Base-by-base conservation (phyloP, 2,329 filamentous ascomycete genomes). In the Aaosphaeria pasadenensis region DNA sequence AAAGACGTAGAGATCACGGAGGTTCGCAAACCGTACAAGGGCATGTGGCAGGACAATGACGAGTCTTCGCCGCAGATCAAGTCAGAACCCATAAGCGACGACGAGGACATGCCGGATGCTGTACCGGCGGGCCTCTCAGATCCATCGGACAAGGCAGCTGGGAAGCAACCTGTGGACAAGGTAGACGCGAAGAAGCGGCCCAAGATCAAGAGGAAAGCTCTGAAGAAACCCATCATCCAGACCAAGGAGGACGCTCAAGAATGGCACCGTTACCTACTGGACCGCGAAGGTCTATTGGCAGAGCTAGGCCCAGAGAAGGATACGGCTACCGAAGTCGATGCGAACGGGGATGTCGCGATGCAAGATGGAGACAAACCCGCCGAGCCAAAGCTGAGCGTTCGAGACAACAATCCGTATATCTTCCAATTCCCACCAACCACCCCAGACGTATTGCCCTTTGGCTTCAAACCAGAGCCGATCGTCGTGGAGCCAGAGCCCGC, bases 361-460 rank as follows among this genome's bases (percentile, higher is more conserved):
- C 49, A 52, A 7, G 64, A 63, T 29, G 59, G 54, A 36, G 58
- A 52, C 33, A 49, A 45, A 7, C 40, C 50, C 24, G 58, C 57
- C 30, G 61, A 59, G 44, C 45, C 52, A 6, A 62, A 53, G n/a
- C n/a, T n/a, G 30, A 46, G 53, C 58, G 71, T 61, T 1, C 57
- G 75, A 71, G 69, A 78, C 33, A 78, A 83, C 46, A 77, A 79
- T 48, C 74, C 83, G 45, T 85, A 85, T 62, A 73, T 85, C 44
- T 81, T 86, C 63, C 83, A 86, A 63, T 79, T 86, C 57, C 83
- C 83, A 9, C 82, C 83, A 0, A 74, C 83, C 49, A 78, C 84
- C 4, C 83, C 83, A 5, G 78, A 79, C 49, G 74, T 86, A 28
- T 56, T 72, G 33, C 60, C 74, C 7, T 69, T 75, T 1, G 60